Percentiles rank a stretch among this genome's conserved stretches.
phyloP scores from a whole-genome alignment of 345 rosid species.

The Rubroshorea leprosula region DNA sequence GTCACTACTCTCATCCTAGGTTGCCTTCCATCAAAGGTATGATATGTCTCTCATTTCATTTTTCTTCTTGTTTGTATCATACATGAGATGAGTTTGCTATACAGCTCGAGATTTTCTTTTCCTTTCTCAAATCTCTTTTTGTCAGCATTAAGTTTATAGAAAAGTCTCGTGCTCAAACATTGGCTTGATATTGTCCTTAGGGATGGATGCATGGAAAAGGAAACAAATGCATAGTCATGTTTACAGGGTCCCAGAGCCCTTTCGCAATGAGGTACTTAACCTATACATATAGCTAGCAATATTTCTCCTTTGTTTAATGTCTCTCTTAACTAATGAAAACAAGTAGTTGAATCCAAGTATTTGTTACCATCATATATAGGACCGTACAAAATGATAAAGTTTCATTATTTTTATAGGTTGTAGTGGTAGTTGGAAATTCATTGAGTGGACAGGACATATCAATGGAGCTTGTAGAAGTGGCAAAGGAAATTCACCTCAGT shows the following conservation, averaged over 20 bases:
- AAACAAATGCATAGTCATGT: conserved; percentile 84
- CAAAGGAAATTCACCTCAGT: conserved; percentile 72
- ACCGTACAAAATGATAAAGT: too few species aligned
- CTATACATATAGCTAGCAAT: background rate
- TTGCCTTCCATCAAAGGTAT: conserved; percentile 76
- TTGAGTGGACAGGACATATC: conserved; percentile 89
- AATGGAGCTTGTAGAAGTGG: conserved; percentile 75
- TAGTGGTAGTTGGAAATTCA: conserved; percentile 79
- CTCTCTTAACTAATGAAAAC: too few species aligned
- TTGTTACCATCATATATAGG: too few species aligned
- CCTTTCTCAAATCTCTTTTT: too few species aligned
- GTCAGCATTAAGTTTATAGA: too few species aligned
- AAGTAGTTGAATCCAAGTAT: too few species aligned
- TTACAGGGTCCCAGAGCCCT: conserved; percentile 75
- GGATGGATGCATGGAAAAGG: conserved; percentile 80
- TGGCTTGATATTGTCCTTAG: too few species aligned
- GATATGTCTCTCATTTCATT: background rate
- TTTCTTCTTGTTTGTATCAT: conserved; percentile 1
- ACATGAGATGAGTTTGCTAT: too few species aligned
- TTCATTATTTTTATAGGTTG: too few species aligned
- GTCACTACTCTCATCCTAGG: conserved; percentile 80
- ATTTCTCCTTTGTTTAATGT: background rate
- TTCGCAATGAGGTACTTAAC: conserved; percentile 50
- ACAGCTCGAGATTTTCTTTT: too few species aligned
- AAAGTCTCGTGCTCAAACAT: too few species aligned